Base-by-base conservation (phyloP, 305 asterid genomes). In the Fraxinus nigra region DNA sequence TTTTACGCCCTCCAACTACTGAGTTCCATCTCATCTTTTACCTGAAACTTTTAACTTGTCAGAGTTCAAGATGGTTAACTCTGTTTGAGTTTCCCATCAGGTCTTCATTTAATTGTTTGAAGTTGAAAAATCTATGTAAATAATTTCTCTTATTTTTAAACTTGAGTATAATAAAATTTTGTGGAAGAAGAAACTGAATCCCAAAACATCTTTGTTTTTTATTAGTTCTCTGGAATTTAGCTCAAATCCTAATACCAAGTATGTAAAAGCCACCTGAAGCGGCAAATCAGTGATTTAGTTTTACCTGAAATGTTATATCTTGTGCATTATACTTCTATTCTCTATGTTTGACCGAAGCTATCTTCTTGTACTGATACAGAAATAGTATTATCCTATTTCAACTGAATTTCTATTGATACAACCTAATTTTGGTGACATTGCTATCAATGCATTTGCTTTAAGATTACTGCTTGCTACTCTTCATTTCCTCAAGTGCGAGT, bases 401-500 rank as follows among this genome's bases (percentile, higher is more conserved):
- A 48, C 20, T 14, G 59, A 48, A 48, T 48, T 48, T 16, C 54
- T 33, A 32, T 67, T 40, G 20, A 35, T 48, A 56, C 6, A 38
- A 22, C 46, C 65, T 48, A 5, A 38, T 38, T 24, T 59, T 70
- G 7, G 76, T 61, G 70, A 61, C 70, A 7, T 61, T 59, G 70
- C 32, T 59, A 8, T 61, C 32, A 8, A 61, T 61, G 70, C 16
- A 61, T 61, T 61, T 61, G 16, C 70, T 80, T 84, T 69, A 38
- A 38, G 40, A 35, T 77, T 28, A 72, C 82, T 78, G 70, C 77
- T 79, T 59, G 28, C 74, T 73, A 63, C 32, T 22, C 70, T 61
- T 20, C 32, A 1, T 61, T 16, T 61, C 70, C 70, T 61, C 32
- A 61, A 61, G 11, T 59, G 69, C 13, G 14, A 20, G 30, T 20